Evolutionary conservation across 2,329 filamentous ascomycete species (phyloP).

Genomic region (Colletotrichum filicis): DNA sequence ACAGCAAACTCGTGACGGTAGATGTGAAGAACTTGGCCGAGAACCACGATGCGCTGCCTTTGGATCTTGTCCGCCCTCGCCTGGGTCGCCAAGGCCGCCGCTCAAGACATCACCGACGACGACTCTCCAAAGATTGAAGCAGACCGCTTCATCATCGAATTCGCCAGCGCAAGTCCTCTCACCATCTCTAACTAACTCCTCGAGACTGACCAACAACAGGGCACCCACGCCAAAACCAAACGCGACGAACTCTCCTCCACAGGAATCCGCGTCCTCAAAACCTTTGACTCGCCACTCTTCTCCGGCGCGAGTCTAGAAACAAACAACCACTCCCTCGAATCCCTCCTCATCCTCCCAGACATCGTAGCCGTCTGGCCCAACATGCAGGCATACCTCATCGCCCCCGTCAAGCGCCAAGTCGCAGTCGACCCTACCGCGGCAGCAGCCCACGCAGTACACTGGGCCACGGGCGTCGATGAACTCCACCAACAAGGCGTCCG

Average conservation of each 20-base stretch:
- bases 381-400: constrained; percentile 15
- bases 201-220: background rate
- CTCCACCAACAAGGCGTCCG: constrained; percentile 32
- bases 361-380: constrained; percentile 27
- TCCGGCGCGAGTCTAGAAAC: constrained; percentile 31
- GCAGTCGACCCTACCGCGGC: background rate
- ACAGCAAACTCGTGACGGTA: background rate
- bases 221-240: background rate
- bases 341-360: constrained; percentile 17
- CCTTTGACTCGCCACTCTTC: constrained; percentile 29
- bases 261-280: constrained; percentile 26
- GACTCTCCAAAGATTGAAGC: constrained; percentile 2
- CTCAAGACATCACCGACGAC: background rate
- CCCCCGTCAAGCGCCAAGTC: constrained; percentile 18
- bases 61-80: constrained; percentile 4
- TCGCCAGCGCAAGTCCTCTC: constrained; percentile 4
- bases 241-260: constrained; percentile 18
- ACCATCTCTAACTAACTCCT: accelerated
- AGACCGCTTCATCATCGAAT: constrained; percentile 32
- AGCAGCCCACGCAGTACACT: constrained; percentile 26
- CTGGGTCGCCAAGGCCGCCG: background rate
- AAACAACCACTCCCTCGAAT: constrained; percentile 26
- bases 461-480: constrained; percentile 36
- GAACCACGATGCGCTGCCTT: constrained; percentile 14
- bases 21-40: background rate